Base-by-base conservation (phyloP, 768 basidiomycete genomes). In the Coprinopsis strossmayeri region DNA sequence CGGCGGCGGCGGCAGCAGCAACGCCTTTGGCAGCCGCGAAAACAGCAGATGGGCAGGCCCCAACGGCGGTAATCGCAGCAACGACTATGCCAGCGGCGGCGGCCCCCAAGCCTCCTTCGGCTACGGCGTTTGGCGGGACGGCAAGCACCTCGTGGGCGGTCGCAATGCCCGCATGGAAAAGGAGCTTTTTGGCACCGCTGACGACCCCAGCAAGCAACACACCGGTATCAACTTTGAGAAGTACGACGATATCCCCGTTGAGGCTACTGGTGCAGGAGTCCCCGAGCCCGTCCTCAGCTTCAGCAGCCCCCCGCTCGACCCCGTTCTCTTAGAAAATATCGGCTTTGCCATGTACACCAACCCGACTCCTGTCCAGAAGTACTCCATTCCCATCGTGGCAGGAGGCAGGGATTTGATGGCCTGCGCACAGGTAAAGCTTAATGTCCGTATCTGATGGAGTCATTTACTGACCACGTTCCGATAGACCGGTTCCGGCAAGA, bases 171-270 rank as follows among this genome's bases (percentile, higher is more conserved):
- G 93, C 57, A 76, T 94, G 57, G 96, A 99, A 72, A 93, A 91
- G 70, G 94, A 97, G 62, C 85, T 99, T 32, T 99, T 86, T 59
- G 96, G 96, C 47, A 93, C 95, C 54, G 76, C 77, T 34, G 72
- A 78, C 39, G 95, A 97, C 65, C 80, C 85, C 20, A 82, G 81
- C 51, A 90, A 89, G 63, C 87, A 96, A 66, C 84, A 91, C 63
- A 95, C 94, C 37, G 96, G 96, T 54, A 97, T 99, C 72, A 99
- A 99, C 73, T 99, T 99, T 63, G 96, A 99, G 73, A 96, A 96
- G 69, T 99, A 98, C 61, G 96, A 96, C 68, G 95, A 98, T 65
- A 99, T 99, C 62, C 96, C 96, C 54, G 94, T 99, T 57, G 96
- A 98, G 70, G 95, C 94, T 28, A 98, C 95, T 42, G 96, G 96